phyloP scores from a whole-genome alignment of 1,139 yeast genomes.

The Pichia inconspicua region DNA sequence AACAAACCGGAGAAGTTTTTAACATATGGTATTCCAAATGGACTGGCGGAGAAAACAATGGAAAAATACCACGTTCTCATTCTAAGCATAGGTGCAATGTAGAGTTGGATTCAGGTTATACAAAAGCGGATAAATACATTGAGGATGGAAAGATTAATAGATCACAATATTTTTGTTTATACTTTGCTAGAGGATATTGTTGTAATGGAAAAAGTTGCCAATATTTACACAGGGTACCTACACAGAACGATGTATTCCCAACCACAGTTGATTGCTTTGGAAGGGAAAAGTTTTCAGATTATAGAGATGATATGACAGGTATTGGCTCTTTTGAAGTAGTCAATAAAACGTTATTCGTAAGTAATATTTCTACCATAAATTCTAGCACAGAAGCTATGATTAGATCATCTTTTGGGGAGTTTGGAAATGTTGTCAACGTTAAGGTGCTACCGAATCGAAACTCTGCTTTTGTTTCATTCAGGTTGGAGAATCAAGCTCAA shows the following conservation, averaged over 20 bases:
- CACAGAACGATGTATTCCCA: constrained; percentile 33
- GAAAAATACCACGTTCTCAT: constrained; percentile 27
- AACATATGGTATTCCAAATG: constrained; percentile 87
- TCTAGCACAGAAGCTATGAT: constrained; percentile 36
- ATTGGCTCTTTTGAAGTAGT: constrained; percentile 71
- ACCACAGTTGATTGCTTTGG: constrained; percentile 88
- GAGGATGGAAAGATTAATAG: constrained; percentile 29
- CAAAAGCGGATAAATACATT: constrained; percentile 48
- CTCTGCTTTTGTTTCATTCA: constrained; percentile 74
- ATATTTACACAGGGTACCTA: constrained; percentile 73
- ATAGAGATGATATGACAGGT: constrained; percentile 92
- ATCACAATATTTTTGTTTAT: constrained; percentile 54
- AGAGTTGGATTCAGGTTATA: constrained; percentile 62
- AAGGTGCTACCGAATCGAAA: constrained; percentile 55
- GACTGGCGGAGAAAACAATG: constrained; percentile 61
- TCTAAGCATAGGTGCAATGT: constrained; percentile 51
- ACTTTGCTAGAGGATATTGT: constrained; percentile 87
- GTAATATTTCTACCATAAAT: constrained; percentile 43
- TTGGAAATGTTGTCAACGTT: constrained; percentile 71
- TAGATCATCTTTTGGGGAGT: constrained; percentile 55
- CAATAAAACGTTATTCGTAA: constrained; percentile 73
- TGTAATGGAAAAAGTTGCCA: constrained; percentile 67
- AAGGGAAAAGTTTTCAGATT: constrained; percentile 73
- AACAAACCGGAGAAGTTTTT: constrained; percentile 73
- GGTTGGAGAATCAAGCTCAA: constrained; percentile 68